Base-by-base conservation (phyloP, 164 flowering plant genomes). In the Taxillus chinensis region DNA sequence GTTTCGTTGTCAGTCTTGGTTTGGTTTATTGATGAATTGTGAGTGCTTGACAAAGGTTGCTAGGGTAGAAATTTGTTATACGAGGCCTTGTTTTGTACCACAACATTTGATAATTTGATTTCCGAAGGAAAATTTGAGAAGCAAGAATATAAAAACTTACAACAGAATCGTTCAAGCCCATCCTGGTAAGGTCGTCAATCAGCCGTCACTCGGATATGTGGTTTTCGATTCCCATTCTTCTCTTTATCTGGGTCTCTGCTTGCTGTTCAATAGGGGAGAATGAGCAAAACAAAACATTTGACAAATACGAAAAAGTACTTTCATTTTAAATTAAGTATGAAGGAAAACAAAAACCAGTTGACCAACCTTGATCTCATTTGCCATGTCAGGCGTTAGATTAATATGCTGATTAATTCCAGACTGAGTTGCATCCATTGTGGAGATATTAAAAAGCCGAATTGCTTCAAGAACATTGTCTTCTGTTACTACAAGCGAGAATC, bases 401-500 rank as follows among this genome's bases (percentile, higher is more conserved):
- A 90, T 71, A 45, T 84, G 89, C 53, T 87, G 85, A 65, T 79
- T 86, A 60, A 95, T 78, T 68, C 99, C 99, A 41, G 97, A 91
- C 15, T 80, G 75, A 15, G 99, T 96, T 37, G 99, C 99, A 83
- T 95, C 97, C 92, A 95, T 83, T 5, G 99, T 95, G 39, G 96
- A 76, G 48, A 82, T 86, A 45, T 81, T 80, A 69, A 95, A 95
- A 50, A 91, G 95, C 67, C 85, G 77, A 12, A 86, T 74, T 62
- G 99, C 97, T 78, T 91, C 97, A 39, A 63, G 58, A 27, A 95
- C 97, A 71, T 89, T 80, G 58, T 83, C 84, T 55, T 84, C 97
- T 4, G 86, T 91, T 59, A 95, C 99, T 41, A 79, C 82, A 68
- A n/a, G n/a, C n/a, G n/a, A n/a, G n/a, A n/a, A n/a, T n/a, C n/a